Percentiles rank a stretch among this genome's conserved stretches.
Evolutionary conservation across 2,329 filamentous ascomycete genomes (phyloP).

Genomic region (Orbilia ellipsospora): DNA sequence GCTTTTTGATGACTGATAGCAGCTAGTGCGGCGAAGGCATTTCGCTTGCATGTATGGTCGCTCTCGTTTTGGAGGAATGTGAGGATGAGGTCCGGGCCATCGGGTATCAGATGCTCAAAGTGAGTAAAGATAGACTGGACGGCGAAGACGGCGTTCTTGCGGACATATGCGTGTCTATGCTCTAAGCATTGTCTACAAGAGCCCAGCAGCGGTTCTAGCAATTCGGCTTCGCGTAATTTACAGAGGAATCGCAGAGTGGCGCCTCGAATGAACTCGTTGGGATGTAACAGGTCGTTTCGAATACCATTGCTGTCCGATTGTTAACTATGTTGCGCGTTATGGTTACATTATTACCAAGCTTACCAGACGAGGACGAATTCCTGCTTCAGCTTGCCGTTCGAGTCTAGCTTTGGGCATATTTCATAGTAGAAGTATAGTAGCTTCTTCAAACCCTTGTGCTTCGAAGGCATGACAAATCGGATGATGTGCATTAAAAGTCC

Average conservation of each 20-base stretch:
- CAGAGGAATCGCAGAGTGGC: conserved; percentile 98
- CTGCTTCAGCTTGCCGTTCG: conserved; percentile 93
- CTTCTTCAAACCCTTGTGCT: conserved; percentile 96
- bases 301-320: conserved; percentile 82
- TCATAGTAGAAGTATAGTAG: conserved; percentile 99
- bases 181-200: conserved; percentile 92
- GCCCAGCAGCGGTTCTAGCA: conserved; percentile 94
- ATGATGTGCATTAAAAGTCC: conserved; percentile 99
- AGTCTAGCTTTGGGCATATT: conserved; percentile 95
- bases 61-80: conserved; percentile 90
- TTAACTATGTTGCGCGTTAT: not conserved
- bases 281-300: conserved; percentile 93
- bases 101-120: conserved; percentile 90
- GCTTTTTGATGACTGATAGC: conserved; percentile 95
- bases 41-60: conserved; percentile 96
- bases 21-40: conserved; percentile 90
- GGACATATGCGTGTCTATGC: conserved; percentile 95
- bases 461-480: conserved; percentile 98
- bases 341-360: conserved; percentile 56
- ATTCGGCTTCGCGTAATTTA: conserved; percentile 93
- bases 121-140: conserved; percentile 92
- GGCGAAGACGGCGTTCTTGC: conserved; percentile 97
- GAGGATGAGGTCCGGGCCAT: conserved; percentile 90
- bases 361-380: conserved; percentile 99
- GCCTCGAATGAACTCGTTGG: conserved; percentile 97